These are phyloP conservation scores for Tolypocladium pustulatum DNA, from an alignment of 2,329 filamentous ascomycete species.

Conservation along the genomic window DNA sequence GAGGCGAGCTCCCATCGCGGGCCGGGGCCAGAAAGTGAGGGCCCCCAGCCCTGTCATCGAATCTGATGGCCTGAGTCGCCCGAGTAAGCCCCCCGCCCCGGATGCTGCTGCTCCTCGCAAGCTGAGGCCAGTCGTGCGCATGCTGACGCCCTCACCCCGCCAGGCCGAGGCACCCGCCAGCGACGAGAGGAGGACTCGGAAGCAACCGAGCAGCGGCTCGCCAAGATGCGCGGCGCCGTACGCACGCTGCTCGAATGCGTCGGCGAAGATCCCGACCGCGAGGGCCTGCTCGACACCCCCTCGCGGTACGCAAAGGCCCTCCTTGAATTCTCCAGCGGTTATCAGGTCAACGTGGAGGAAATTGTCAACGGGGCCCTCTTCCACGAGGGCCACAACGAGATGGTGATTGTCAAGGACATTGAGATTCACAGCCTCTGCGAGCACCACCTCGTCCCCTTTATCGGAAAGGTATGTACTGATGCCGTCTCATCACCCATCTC, in stretches of 20 bases:
- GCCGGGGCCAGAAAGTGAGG: conserved; percentile 4
- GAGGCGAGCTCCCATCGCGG: conserved; percentile 19
- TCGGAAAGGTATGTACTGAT: conserved; percentile 60
- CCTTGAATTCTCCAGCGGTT: conserved; percentile 92
- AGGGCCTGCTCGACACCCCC: conserved; percentile 58
- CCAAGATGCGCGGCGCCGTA: conserved; percentile 51
- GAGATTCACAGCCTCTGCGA: conserved; percentile 92
- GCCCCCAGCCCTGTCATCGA: conserved; percentile 48
- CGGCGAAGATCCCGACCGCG: conserved; percentile 56
- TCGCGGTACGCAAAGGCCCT: conserved; percentile 90
- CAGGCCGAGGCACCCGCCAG: conserved; percentile 54
- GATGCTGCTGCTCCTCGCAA: not conserved
- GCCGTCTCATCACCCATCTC: not conserved
- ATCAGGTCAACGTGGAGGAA: conserved; percentile 86
- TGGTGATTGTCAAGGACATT: conserved; percentile 97
- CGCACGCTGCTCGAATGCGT: conserved; percentile 58
- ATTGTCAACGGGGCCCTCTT: conserved; percentile 93
- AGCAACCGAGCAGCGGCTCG: conserved; percentile 36
- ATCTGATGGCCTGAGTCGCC: conserved; percentile 50
- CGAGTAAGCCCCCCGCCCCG: conserved; percentile 29
- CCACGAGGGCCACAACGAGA: conserved; percentile 90
- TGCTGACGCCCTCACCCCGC: not conserved
- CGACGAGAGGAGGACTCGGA: conserved; percentile 44
- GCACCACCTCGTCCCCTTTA: conserved; percentile 95
- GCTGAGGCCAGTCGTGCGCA: not conserved